These are phyloP conservation scores for Prinsepia uniflora DNA, from an alignment of 306 rosid species.

Conservation along the genomic window DNA sequence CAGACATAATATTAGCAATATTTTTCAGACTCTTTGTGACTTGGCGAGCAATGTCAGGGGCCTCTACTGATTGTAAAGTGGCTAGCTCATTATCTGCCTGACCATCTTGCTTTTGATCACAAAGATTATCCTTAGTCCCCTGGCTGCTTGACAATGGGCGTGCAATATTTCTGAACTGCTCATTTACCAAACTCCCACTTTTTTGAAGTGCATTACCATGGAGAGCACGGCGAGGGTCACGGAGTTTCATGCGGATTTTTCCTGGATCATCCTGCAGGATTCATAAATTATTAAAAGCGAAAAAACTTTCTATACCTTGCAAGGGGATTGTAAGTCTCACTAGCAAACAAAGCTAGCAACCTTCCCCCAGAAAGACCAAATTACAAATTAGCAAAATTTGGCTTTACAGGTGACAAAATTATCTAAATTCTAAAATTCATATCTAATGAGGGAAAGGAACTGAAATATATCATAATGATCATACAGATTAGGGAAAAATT, in stretches of 20 bases:
- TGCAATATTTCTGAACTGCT: conserved; percentile 48
- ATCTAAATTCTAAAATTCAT: not conserved
- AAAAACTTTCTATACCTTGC: not conserved
- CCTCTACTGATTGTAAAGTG: conserved; percentile 39
- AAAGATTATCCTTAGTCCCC: conserved; percentile 45
- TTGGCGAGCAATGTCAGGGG: conserved; percentile 69
- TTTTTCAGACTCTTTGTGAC: conserved; percentile 79
- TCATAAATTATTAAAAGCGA: conserved; percentile 25
- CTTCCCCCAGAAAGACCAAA: not conserved
- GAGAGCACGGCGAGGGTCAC: conserved; percentile 95
- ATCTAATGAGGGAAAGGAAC: not conserved
- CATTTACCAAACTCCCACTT: conserved; percentile 54
- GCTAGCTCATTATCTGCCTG: conserved; percentile 40
- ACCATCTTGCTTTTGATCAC: conserved; percentile 49
- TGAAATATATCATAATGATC: not conserved
- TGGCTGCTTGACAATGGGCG: conserved; percentile 35
- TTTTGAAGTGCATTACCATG: conserved; percentile 56
- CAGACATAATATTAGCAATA: conserved; percentile 76
- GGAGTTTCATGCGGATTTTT: conserved; percentile 92
- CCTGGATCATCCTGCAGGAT: conserved; percentile 50
- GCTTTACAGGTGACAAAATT: not conserved
- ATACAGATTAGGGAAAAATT: not conserved
- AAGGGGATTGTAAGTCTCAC: no score
- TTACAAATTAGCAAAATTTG: not conserved
- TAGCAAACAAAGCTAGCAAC: not conserved